Conservation (phyloP, 148 eudicot genomes). For the Rhododendron griersonianum region DNA sequence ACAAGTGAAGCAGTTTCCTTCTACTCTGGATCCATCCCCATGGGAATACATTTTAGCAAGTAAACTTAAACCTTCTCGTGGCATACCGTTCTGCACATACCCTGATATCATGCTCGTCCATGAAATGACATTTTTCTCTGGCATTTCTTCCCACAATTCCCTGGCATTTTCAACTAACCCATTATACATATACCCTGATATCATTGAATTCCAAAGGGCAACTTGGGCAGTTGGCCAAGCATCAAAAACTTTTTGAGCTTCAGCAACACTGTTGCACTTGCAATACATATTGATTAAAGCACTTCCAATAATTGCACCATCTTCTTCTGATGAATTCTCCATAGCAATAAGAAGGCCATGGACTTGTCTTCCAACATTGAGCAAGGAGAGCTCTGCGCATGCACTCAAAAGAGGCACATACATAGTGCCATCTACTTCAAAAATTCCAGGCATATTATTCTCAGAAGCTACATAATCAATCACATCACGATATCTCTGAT, state of each 20-base stretch:
- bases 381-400: constrained; percentile 20
- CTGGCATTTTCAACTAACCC: constrained; percentile 25
- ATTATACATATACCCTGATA: constrained; percentile 24
- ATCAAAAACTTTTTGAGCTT: constrained; percentile 29
- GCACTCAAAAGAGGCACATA: constrained; percentile 26
- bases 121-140: constrained; percentile 27
- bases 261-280: constrained; percentile 23
- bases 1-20: constrained; percentile 28
- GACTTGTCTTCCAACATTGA: constrained; percentile 30
- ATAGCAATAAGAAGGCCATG: constrained; percentile 20
- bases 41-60: constrained; percentile 21
- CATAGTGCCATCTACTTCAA: constrained; percentile 22
- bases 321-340: constrained; percentile 11
- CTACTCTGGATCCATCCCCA: constrained; percentile 13
- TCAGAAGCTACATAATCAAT: constrained; percentile 12
- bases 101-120: constrained; percentile 33
- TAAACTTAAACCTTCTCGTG: constrained; percentile 27
- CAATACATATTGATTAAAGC: constrained; percentile 32
- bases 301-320: constrained; percentile 20
- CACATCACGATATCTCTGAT: constrained; percentile 16
- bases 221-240: constrained; percentile 6
- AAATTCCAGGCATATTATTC: constrained; percentile 11
- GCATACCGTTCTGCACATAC: constrained; percentile 25
- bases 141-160: constrained; percentile 26
- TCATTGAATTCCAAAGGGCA: constrained; percentile 27